phyloP scores from a whole-genome alignment of 768 basidiomycete species.

The Sporobolomyces roseus region DNA sequence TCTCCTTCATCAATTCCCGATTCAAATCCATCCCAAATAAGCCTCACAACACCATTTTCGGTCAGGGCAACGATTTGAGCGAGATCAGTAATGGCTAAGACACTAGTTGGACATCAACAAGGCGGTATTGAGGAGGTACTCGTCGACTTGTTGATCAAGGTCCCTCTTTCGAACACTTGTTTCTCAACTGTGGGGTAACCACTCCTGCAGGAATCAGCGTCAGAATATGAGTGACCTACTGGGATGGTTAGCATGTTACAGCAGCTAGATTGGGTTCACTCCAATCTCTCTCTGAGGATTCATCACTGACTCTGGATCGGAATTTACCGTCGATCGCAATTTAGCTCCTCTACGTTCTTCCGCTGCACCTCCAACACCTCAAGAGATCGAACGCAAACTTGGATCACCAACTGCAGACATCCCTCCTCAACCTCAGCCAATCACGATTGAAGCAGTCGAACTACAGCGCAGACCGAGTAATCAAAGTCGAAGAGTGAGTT shows the following conservation, averaged over 20 bases:
- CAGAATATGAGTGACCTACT: no score
- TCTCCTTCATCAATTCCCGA: neutral
- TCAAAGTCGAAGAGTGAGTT: conserved; percentile 20
- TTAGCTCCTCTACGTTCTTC: conserved; percentile 18
- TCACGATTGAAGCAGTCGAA: conserved; percentile 10
- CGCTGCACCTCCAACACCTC: conserved; percentile 67
- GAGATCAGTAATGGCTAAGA: neutral
- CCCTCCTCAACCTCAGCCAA: neutral
- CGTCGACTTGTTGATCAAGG: no score
- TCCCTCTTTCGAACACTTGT: no score
- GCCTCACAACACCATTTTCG: neutral
- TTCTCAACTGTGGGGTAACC: no score
- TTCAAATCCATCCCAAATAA: neutral
- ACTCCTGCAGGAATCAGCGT: no score
- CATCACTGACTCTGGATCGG: no score
- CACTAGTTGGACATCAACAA: no score
- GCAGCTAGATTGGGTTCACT: neutral
- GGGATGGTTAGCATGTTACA: no score
- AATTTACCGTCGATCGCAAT: neutral
- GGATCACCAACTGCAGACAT: conserved; percentile 48
- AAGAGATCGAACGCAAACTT: conserved; percentile 80
- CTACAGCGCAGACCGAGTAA: conserved; percentile 21
- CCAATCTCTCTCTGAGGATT: neutral
- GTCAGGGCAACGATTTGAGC: neutral
- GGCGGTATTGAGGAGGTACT: no score